Evolutionary conservation across 768 basidiomycete genomes (phyloP), one percentile per base, ranked within the genome.

Genomic region (Lactarius trivialis): DNA sequence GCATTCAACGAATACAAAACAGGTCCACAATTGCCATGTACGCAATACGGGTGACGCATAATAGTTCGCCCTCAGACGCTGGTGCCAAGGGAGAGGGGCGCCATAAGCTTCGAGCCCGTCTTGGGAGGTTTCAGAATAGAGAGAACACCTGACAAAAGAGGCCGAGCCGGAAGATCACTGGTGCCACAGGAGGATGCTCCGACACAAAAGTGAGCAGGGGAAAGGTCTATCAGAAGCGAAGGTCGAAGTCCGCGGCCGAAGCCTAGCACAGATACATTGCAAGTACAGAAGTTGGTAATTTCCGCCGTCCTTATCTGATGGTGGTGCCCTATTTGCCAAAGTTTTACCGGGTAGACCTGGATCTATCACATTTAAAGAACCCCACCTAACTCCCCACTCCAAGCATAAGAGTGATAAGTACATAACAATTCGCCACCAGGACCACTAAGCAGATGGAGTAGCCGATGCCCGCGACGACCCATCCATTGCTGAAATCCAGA

Each of bases 361-460:
- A 14, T 45, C 43, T 45, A 45, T 11, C 21, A 48, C 12, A 6
- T 24, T 14, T 21, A 26, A 48, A 24, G 45, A 12, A 12, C 12
- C 21, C 24, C 12, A 24, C 45, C 54, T 66, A 69, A 2, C 28
- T 36, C 21, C 64, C 67, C 60, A 73, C 53, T 7, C 81, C 80
- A 68, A 79, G 65, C 5, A 72, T 81, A 48, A 93, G 74, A 41
- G 79, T 79, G 12, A 85, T 78, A 61, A 95, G 78, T 5, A 87
- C 91, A 70, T 93, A 94, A 33, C 81, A 68, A 68, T 95, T 93
- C 30, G 91, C 92, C 8, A 81, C 73, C 8, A 86, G 71, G 26
- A 93, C 76, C 6, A 91, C 66, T 12, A 85, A 67, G 79, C 86
- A 92, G 33, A 93, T 82, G 19, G 74, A 17, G 63, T 75, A 80